Evolutionary conservation across 2,329 filamentous ascomycete genomes (phyloP), one percentile per base, ranked within the genome.

Genomic region (Talaromyces rugulosus): DNA sequence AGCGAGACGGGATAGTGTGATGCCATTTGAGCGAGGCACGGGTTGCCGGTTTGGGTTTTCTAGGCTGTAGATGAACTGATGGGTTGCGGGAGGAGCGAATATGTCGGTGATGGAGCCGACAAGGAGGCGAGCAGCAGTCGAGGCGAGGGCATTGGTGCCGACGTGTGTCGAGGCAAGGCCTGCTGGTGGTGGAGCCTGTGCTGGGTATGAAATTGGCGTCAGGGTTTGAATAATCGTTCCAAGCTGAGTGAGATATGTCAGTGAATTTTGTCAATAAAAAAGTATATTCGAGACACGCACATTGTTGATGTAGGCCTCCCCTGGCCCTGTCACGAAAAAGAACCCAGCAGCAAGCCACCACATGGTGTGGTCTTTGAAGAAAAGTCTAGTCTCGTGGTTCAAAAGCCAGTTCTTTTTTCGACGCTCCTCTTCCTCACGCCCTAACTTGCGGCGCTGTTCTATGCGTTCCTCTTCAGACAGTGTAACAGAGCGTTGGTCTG

Each of bases 251-350:
- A 33, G 5, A 14, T 9, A 28, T n/a, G 18, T 61, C 53, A 61
- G 44, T 61, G n/a, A 56, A 9, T n/a, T 47, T 18, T 31, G 11
- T 14, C 23, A 34, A 5, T 55, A 18, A 16, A 47, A 57, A 1
- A n/a, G 12, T 27, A 40, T n/a, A 5, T 47, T 47, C 8, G 44
- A 47, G 44, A 47, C 44, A 70, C 72, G 65, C 65, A 80, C 81
- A 70, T 98, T 99, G 78, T 98, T 99, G 78, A 98, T 92, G 74
- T 97, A 99, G 11, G 94, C 91, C 77, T 99, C 95, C n/a, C 93
- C 94, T 0, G 95, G 94, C 0, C 95, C 95, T 59, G 93, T 91
- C 68, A 96, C 91, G 65, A 98, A 84, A 75, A 98, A 91, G 77
- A 99, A 98, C 23, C 92, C 93, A 0, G 88, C 80, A 0, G 94